These are phyloP conservation scores for Neopestalotiopsis clavispora DNA, from an alignment of 2,329 filamentous ascomycete species.

Conservation along the genomic window DNA sequence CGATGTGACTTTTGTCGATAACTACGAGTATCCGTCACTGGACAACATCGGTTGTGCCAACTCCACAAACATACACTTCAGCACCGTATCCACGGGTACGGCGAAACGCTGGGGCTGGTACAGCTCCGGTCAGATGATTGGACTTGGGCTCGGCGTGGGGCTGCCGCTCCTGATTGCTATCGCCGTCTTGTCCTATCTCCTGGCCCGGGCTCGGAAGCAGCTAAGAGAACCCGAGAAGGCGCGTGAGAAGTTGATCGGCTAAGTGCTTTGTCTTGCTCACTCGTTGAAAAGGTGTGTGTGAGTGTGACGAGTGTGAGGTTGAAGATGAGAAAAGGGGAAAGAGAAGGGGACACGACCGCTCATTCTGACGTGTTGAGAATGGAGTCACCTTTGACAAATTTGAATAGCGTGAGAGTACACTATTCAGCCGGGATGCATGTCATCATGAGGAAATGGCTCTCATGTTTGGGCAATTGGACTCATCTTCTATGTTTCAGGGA, in stretches of 20 bases:
- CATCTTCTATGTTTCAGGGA: too few species aligned
- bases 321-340: background rate
- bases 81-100: background rate
- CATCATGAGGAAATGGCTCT: too few species aligned
- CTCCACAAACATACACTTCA: slow-evolving; percentile 59
- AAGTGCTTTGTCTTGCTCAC: background rate
- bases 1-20: slow-evolving; percentile 15
- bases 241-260: background rate
- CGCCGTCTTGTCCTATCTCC: background rate
- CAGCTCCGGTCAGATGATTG: slow-evolving; percentile 10
- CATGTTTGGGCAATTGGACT: too few species aligned
- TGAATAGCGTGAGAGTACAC: too few species aligned
- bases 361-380: too few species aligned
- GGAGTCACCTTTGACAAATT: too few species aligned
- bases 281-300: background rate
- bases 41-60: slow-evolving; percentile 62
- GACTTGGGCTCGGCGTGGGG: slow-evolving; percentile 5
- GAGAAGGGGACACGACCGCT: background rate
- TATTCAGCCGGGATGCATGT: too few species aligned
- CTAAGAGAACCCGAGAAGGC: background rate
- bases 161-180: slow-evolving; percentile 3
- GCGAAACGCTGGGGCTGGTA: slow-evolving; percentile 3
- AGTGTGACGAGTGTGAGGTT: background rate
- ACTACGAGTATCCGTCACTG: slow-evolving; percentile 36
- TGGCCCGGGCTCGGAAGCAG: background rate